A percentile compares a stretch with the other conserved stretches of the same genome.
These are phyloP conservation scores for Diaporthe vexans DNA, from an alignment of 2,329 filamentous ascomycete genomes.

Conservation along the genomic window DNA sequence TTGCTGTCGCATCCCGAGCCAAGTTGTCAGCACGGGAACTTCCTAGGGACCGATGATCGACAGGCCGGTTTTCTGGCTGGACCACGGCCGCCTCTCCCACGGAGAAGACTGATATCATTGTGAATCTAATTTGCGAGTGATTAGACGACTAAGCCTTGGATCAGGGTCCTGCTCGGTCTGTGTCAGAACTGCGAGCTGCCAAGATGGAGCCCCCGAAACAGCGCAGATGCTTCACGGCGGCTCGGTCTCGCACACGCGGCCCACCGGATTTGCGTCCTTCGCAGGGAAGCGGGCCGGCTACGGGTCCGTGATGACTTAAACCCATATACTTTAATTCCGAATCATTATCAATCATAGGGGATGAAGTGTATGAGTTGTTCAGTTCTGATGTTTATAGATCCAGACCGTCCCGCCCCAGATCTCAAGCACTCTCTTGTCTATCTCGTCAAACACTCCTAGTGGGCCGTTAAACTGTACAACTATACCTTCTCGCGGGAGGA, in stretches of 20 bases:
- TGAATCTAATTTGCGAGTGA: constrained; percentile 17
- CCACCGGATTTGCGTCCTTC: constrained; percentile 8
- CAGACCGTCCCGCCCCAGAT: neutral
- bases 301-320: constrained; percentile 23
- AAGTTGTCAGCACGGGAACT: constrained; percentile 24
- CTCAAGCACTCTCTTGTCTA: neutral
- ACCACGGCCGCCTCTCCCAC: neutral
- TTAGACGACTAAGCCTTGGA: constrained; percentile 2
- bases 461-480: neutral
- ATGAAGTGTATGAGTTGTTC: constrained; percentile 20
- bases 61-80: constrained; percentile 19
- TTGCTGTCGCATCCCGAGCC: constrained; percentile 25
- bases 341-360: constrained; percentile 23
- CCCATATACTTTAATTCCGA: constrained; percentile 5
- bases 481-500: neutral
- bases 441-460: neutral
- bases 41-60: constrained; percentile 26
- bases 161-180: constrained; percentile 5
- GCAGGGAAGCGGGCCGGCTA: constrained; percentile 6
- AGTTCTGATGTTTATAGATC: constrained; percentile 23
- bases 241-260: constrained; percentile 2
- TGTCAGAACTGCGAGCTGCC: constrained; percentile 25
- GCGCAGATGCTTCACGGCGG: constrained; percentile 3
- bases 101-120: constrained; percentile 5
- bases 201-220: constrained; percentile 25